Evolutionary conservation across 1,284 basidiomycete species (phyloP).

Genomic region (Boletus semigastroideus): DNA sequence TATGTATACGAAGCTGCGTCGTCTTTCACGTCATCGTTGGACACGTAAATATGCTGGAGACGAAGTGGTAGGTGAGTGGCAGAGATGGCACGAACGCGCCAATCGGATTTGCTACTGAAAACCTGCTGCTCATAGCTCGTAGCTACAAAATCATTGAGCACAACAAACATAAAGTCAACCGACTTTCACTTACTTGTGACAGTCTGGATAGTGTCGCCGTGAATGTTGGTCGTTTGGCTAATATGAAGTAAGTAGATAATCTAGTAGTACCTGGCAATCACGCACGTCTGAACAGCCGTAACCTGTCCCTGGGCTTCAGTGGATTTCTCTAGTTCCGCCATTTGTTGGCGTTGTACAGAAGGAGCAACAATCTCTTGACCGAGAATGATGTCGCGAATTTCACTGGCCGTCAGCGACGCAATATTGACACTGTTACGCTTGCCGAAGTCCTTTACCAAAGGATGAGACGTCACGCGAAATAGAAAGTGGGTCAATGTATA

Average conservation of each 20-base stretch:
- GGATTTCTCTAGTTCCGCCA: slow-evolving; percentile 98
- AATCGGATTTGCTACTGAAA: slow-evolving; percentile 98
- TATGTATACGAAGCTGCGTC: slow-evolving; percentile 94
- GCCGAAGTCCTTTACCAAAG: slow-evolving; percentile 78
- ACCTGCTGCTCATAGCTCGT: slow-evolving; percentile 98
- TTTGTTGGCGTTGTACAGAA: slow-evolving; percentile 94
- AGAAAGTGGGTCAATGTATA: neutral
- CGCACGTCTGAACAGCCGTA: slow-evolving; percentile 90
- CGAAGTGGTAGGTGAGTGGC: slow-evolving; percentile 96
- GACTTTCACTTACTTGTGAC: slow-evolving; percentile 72
- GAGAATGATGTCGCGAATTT: slow-evolving; percentile 95
- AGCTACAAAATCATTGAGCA: slow-evolving; percentile 42
- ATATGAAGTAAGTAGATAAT: slow-evolving; percentile 16
- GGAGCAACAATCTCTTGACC: slow-evolving; percentile 96
- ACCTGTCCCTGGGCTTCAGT: slow-evolving; percentile 93
- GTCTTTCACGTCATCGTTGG: slow-evolving; percentile 98
- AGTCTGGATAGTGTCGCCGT: slow-evolving; percentile 95
- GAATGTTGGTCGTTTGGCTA: slow-evolving; percentile 93
- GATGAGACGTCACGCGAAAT: slow-evolving; percentile 3
- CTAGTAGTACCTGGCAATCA: slow-evolving; percentile 1
- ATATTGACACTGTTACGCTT: slow-evolving; percentile 99
- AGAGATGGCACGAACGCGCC: slow-evolving; percentile 95
- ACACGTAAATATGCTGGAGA: slow-evolving; percentile 97
- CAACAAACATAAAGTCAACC: neutral
- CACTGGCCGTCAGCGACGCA: slow-evolving; percentile 92